Percentiles rank a stretch among this genome's conserved stretches.
Conservation (phyloP, 1,139 yeast genomes). For the Taiozyma onychis region DNA sequence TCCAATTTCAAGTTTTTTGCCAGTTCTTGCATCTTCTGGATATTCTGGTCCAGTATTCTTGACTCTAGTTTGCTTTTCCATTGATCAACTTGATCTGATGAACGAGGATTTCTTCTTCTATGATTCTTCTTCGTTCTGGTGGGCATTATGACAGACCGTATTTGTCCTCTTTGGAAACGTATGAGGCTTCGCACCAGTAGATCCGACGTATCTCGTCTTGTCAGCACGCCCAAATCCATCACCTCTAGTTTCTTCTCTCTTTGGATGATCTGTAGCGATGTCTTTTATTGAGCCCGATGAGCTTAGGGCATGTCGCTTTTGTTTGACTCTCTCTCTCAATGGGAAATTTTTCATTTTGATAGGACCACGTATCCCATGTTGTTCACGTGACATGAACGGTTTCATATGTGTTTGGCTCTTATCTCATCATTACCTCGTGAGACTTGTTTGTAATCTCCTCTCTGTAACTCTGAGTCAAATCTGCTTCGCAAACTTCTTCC, state of each 20-base stretch:
- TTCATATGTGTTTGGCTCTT: not conserved
- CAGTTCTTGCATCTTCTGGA: slow-evolving; percentile 37
- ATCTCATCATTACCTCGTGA: not conserved
- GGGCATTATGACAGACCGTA: not conserved
- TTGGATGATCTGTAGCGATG: not conserved
- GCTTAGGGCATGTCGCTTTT: not conserved
- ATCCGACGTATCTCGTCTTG: not conserved
- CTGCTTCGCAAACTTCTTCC: too few species aligned
- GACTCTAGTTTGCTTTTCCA: slow-evolving; percentile 15
- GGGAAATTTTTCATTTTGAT: not conserved
- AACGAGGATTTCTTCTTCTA: not conserved
- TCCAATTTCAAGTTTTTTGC: slow-evolving; percentile 28
- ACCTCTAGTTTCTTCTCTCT: not conserved
- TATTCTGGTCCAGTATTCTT: slow-evolving; percentile 28
- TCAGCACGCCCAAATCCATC: not conserved
- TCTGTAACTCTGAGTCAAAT: too few species aligned
- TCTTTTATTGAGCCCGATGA: not conserved
- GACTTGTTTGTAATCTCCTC: not conserved
- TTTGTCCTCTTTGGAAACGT: not conserved
- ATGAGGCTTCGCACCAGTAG: not conserved
- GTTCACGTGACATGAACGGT: not conserved
- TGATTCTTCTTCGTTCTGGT: not conserved
- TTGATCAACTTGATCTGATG: not conserved
- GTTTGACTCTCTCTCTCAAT: not conserved
- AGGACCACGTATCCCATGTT: not conserved